Conservation (phyloP, 495 filamentous ascomycete species). For the Opeltia flavorubescens region DNA sequence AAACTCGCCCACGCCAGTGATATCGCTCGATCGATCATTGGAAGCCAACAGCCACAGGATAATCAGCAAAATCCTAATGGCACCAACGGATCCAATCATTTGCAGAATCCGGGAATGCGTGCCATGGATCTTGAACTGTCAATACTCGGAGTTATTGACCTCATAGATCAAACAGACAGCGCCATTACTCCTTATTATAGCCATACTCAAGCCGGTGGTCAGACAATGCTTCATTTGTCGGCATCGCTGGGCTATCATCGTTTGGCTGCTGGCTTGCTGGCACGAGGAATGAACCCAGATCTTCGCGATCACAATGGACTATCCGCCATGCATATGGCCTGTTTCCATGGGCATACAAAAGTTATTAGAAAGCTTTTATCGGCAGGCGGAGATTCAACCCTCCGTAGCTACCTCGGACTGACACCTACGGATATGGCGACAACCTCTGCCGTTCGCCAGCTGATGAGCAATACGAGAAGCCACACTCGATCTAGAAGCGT, state of each 20-base stretch:
- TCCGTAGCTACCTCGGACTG: conserved; percentile 57
- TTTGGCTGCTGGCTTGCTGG: conserved; percentile 67
- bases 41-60: conserved; percentile 12
- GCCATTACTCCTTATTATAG: conserved; percentile 52
- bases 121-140: conserved; percentile 49
- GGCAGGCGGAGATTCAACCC: conserved; percentile 54
- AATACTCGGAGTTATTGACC: conserved; percentile 58
- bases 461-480: conserved; percentile 27
- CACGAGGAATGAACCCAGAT: conserved; percentile 65
- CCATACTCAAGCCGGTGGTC: conserved; percentile 46
- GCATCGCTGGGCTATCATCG: conserved; percentile 61
- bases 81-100: conserved; percentile 24
- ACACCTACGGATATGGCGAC: conserved; percentile 59
- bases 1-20: conserved; percentile 34
- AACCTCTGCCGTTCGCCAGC: conserved; percentile 38
- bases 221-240: conserved; percentile 73
- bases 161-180: conserved; percentile 65
- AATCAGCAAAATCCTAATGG: conserved; percentile 25
- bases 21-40: conserved; percentile 40
- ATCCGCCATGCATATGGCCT: conserved; percentile 71
- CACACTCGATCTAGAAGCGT: conserved; percentile 44
- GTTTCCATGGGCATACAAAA: conserved; percentile 59
- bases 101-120: conserved; percentile 29
- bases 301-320: conserved; percentile 67
- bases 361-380: conserved; percentile 63